phyloP scores from a whole-genome alignment of 2,329 filamentous ascomycete species.

The Colletotrichum camelliae region DNA sequence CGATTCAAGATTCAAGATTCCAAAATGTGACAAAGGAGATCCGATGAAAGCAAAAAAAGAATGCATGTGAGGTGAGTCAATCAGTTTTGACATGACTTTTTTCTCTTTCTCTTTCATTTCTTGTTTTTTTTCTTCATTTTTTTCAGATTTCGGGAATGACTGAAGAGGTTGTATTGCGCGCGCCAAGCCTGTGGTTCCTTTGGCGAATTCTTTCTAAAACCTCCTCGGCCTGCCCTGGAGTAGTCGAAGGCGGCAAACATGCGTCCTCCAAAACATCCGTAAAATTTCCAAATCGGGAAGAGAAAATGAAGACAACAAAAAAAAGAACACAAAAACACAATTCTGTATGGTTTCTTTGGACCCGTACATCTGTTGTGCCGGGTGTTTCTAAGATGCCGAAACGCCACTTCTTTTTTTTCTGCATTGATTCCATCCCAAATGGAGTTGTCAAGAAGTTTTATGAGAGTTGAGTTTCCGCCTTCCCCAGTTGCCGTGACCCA shows the following conservation, averaged over 20 bases:
- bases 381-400: conserved; percentile 16
- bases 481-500: conserved; percentile 5
- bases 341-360: conserved; percentile 16
- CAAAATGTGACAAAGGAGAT: conserved; percentile 14
- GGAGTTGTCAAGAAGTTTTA: not conserved
- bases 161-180: not conserved
- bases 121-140: conserved; percentile 1
- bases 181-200: conserved; percentile 2
- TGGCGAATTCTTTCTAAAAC: not conserved
- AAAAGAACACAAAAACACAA: conserved; percentile 1
- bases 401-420: conserved; percentile 7
- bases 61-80: conserved; percentile 32
- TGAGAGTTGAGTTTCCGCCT: conserved; percentile 9
- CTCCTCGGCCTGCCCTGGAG: conserved; percentile 21
- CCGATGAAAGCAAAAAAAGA: not conserved
- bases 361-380: not conserved
- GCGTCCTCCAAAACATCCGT: conserved; percentile 17
- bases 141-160: not conserved
- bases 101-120: not conserved
- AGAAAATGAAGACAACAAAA: not conserved
- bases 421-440: not conserved
- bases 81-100: conserved; percentile 3
- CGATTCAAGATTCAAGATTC: not conserved
- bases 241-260: conserved; percentile 5
- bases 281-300: not conserved